Conservation (phyloP, 768 basidiomycete species). For the Boletellus ananas region DNA sequence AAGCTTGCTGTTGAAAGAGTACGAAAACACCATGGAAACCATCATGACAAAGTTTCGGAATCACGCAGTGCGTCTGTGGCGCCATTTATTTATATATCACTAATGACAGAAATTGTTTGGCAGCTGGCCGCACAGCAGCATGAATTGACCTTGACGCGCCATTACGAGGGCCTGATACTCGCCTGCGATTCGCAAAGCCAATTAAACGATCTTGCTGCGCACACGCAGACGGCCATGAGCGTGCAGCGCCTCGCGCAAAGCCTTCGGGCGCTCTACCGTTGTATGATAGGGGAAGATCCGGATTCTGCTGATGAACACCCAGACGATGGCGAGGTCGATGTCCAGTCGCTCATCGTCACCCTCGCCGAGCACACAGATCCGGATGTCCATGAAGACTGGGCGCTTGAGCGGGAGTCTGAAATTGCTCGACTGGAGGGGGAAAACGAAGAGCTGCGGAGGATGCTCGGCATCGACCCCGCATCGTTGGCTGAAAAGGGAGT, state of each 20-base stretch:
- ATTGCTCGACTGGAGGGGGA: slow-evolving; percentile 78
- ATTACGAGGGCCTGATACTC: slow-evolving; percentile 82
- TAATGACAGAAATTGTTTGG: slow-evolving; percentile 4
- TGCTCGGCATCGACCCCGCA: slow-evolving; percentile 69
- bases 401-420: slow-evolving; percentile 82
- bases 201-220: slow-evolving; percentile 53
- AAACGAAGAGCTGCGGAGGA: slow-evolving; percentile 71
- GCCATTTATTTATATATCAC: background rate
- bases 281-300: slow-evolving; percentile 60
- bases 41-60: slow-evolving; percentile 96
- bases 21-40: slow-evolving; percentile 90
- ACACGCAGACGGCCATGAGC: slow-evolving; percentile 58
- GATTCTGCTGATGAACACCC: slow-evolving; percentile 25
- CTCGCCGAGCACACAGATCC: slow-evolving; percentile 39
- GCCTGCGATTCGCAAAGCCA: slow-evolving; percentile 56
- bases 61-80: slow-evolving; percentile 64
- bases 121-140: slow-evolving; percentile 92
- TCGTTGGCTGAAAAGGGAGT: slow-evolving; percentile 52
- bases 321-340: slow-evolving; percentile 37
- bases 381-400: slow-evolving; percentile 70
- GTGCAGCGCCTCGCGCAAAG: slow-evolving; percentile 68
- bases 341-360: slow-evolving; percentile 40
- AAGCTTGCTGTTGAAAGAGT: slow-evolving; percentile 83
- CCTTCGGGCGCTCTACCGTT: slow-evolving; percentile 68
- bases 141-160: slow-evolving; percentile 78